Evolutionary conservation across 2,329 filamentous ascomycete genomes (phyloP).

Genomic region (Trichoderma sp.): DNA sequence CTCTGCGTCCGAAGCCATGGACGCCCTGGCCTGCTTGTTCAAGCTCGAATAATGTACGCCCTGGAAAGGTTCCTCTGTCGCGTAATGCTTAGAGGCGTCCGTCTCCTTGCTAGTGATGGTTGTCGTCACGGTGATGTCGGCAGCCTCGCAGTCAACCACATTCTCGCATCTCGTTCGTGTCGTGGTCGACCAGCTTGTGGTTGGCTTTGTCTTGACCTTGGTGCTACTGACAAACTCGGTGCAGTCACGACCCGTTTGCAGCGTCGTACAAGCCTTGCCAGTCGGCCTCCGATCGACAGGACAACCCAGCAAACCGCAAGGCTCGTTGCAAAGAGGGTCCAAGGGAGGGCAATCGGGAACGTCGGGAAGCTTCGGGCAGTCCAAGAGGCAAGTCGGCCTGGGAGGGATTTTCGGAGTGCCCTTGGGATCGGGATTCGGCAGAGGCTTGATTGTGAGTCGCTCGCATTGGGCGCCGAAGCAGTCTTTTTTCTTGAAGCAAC

Average conservation of each 20-base stretch:
- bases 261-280: conserved; percentile 9
- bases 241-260: conserved; percentile 6
- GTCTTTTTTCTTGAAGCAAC: not conserved
- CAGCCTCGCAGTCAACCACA: conserved; percentile 22
- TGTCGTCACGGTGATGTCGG: conserved; percentile 11
- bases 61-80: too few species aligned
- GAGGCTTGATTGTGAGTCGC: conserved; percentile 7
- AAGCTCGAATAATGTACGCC: too few species aligned
- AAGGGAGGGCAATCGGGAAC: not conserved
- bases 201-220: not conserved
- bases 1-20: not conserved
- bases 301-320: not conserved
- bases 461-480: conserved; percentile 11
- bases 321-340: conserved; percentile 1
- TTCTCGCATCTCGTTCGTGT: conserved; percentile 20
- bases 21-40: not conserved
- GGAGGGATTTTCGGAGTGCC: not conserved
- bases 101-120: not conserved
- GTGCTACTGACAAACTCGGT: conserved; percentile 24
- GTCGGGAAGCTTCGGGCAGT: conserved; percentile 1
- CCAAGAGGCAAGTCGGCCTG: conserved; percentile 10
- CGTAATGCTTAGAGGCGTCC: not conserved
- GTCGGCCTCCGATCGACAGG: conserved; percentile 9
- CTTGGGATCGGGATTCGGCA: conserved; percentile 1
- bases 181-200: conserved; percentile 18